A percentile compares a stretch with the other conserved stretches of the same genome.
These are phyloP conservation scores for Ustilago cynodontis DNA, from an alignment of 1,284 basidiomycete genomes.

Conservation along the genomic window DNA sequence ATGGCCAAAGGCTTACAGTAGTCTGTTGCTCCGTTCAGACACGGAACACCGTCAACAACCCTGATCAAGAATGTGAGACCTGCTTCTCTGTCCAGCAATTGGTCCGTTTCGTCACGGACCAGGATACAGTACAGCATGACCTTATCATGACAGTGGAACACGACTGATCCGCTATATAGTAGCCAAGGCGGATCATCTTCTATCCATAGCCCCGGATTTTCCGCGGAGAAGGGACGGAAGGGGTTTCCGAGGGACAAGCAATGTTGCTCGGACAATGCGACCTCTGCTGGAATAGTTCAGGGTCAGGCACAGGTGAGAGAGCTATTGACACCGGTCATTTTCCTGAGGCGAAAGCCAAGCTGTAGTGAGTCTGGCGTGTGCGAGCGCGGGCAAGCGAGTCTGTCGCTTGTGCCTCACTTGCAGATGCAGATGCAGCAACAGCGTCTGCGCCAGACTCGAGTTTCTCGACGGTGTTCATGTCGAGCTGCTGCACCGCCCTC, in stretches of 20 bases:
- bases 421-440: not conserved
- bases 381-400: too few species aligned
- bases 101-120: not conserved
- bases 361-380: too few species aligned
- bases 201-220: too few species aligned
- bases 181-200: too few species aligned
- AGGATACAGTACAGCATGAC: too few species aligned
- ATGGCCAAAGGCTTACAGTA: too few species aligned
- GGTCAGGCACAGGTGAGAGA: not conserved
- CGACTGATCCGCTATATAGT: too few species aligned
- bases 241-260: too few species aligned
- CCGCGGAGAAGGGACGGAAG: not conserved
- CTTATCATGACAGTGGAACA: too few species aligned
- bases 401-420: not conserved
- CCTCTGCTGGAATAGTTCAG: not conserved
- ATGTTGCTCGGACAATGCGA: too few species aligned
- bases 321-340: constrained; percentile 4
- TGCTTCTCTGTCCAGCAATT: not conserved
- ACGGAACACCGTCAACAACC: not conserved
- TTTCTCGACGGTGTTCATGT: not conserved
- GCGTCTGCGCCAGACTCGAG: not conserved
- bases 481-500: constrained; percentile 5
- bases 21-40: not conserved
- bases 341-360: not conserved
- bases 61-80: not conserved